Base-by-base conservation (phyloP, 805 yeast species). In the Yarrowia sp. region DNA sequence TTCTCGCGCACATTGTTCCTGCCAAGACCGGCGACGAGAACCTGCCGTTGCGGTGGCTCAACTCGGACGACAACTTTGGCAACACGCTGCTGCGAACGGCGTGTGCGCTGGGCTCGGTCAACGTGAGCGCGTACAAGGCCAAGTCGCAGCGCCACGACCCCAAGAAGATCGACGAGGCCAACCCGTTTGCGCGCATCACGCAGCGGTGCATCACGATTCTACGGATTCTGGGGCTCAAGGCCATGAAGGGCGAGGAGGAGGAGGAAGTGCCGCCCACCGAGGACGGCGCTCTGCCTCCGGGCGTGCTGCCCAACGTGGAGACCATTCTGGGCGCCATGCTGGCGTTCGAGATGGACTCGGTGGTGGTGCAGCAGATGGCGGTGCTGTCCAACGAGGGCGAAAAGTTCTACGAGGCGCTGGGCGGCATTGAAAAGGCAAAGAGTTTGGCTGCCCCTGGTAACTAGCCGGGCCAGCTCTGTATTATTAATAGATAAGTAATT, bases 311-410 rank as follows among this genome's bases (percentile, higher is more conserved):
- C 10, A 73, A 73, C 10, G 71, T 72, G 18, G 78, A 75, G 66
- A 73, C 75, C 19, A 66, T 76, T 24, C 68, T 75, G 9, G 78
- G 78, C 6, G 76, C 76, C 9, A 67, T 75, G 64, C 67, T 76
- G 66, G 76, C 77, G 1, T 65, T 67, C 2, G 73, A 73, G 31
- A 74, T 75, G 76, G 78, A 74, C 65, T 71, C 72, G 58, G 67
- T 62, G 19, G 77, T 75, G 13, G 75, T 76, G 29, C 68, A 70
- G 35, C 75, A 75, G 46, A 66, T 75, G 42, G 69, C 74, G 51
- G 66, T 68, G 2, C 67, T 74, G 27, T 70, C 68, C 33, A 72
- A 72, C n/a, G 75, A 71, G 35, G 61, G 32, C 63, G 71, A 59
- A 13, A 38, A 39, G 61, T 55, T 38, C 22, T 55, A 55, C 29